phyloP scores from a whole-genome alignment of 805 yeast species.

The Spathaspora hagerdaliae region DNA sequence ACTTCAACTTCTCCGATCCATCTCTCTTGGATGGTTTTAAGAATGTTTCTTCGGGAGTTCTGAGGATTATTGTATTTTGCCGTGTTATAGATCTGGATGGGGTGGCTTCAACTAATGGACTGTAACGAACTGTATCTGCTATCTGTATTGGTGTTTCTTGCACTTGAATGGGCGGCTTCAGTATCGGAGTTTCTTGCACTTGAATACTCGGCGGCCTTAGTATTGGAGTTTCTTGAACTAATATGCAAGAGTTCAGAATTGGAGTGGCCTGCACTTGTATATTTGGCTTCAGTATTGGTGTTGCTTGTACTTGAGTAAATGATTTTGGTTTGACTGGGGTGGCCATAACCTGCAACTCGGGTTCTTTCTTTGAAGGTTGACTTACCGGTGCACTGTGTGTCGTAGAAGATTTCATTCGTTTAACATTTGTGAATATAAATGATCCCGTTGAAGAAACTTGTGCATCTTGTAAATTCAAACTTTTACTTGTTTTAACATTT shows the following conservation, averaged over 20 bases:
- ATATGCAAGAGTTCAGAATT: background rate
- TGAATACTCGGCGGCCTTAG: background rate
- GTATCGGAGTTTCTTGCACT: background rate
- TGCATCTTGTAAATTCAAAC: background rate
- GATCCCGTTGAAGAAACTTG: conserved; percentile 5
- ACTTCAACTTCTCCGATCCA: background rate
- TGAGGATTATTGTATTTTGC: background rate
- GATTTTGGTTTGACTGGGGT: conserved; percentile 20
- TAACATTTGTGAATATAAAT: conserved; percentile 26
- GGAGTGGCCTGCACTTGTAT: conserved; percentile 29
- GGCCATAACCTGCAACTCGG: conserved; percentile 15
- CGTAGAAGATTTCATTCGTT: conserved; percentile 13
- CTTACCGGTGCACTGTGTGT: conserved; percentile 7
- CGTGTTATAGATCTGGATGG: background rate
- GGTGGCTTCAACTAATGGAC: background rate
- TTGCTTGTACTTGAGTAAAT: conserved; percentile 24
- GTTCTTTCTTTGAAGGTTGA: background rate
- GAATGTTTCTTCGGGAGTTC: background rate
- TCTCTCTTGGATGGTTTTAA: conserved; percentile 1
- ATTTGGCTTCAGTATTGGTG: conserved; percentile 15
- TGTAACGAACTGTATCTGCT: background rate
- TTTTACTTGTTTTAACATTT: conserved; percentile 11
- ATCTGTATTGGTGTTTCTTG: background rate
- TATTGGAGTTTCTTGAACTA: background rate
- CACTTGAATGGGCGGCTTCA: background rate